phyloP scores from a whole-genome alignment of 192 early-diverging fungal genomes.

The Backusella westeae region DNA sequence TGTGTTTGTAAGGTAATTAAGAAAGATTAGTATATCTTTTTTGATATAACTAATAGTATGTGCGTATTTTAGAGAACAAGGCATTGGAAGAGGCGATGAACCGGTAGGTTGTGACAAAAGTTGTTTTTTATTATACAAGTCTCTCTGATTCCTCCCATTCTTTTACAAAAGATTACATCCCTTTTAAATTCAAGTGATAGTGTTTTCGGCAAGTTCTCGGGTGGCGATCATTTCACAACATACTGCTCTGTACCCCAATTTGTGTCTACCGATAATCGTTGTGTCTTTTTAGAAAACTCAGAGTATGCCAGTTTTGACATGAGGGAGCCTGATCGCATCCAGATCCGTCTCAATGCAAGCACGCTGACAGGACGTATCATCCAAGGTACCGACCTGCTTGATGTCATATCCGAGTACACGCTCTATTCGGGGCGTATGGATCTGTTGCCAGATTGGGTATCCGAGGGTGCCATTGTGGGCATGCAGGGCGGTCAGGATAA shows the following conservation, averaged over 20 bases:
- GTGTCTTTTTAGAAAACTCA: conserved; percentile 32
- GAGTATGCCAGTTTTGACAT: conserved; percentile 41
- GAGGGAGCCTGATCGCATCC: conserved; percentile 17
- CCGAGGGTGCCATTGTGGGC: conserved; percentile 33
- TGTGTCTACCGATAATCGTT: conserved; percentile 31
- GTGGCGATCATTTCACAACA: conserved; percentile 28
- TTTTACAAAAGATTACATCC: conserved; percentile 10
- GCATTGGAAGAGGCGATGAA: conserved; percentile 31
- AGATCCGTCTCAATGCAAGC: conserved; percentile 22
- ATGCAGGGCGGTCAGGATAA: conserved; percentile 39
- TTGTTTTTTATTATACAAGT: too few relatives aligned
- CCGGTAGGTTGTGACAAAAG: conserved; percentile 14
- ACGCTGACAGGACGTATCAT: conserved; percentile 29
- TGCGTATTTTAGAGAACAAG: conserved; percentile 34
- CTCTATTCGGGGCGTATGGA: conserved; percentile 35
- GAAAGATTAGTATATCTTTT: too few relatives aligned
- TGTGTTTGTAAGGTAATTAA: conserved; percentile 27
- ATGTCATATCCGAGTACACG: conserved; percentile 38
- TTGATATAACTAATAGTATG: not conserved
- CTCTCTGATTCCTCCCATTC: not conserved
- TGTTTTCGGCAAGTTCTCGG: conserved; percentile 19
- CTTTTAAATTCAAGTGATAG: conserved; percentile 16
- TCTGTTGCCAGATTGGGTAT: conserved; percentile 33
- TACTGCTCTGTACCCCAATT: conserved; percentile 38
- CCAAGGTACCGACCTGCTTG: conserved; percentile 26